These are phyloP conservation scores for Paramecium pentaurelia DNA, from an alignment of 73 alveolate species.

Conservation along the genomic window DNA sequence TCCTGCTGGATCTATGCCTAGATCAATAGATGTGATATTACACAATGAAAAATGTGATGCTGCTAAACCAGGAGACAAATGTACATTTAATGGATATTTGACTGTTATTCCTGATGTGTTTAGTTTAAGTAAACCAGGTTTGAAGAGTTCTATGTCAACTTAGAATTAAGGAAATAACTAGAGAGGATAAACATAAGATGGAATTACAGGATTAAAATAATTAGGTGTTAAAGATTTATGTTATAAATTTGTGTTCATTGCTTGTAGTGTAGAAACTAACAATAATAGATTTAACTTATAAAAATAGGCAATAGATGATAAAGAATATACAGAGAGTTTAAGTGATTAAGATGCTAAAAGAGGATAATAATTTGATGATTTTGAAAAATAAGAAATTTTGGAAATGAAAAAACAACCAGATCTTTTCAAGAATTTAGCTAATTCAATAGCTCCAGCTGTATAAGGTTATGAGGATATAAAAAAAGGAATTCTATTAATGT, in stretches of 20 bases:
- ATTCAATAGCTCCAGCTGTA: constrained; percentile 96
- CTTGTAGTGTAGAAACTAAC: constrained; percentile 78
- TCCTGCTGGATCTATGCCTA: constrained; percentile 99
- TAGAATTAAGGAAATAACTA: constrained; percentile 75
- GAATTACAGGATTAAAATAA: constrained; percentile 94
- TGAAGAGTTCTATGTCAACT: constrained; percentile 67
- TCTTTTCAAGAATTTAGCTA: constrained; percentile 86
- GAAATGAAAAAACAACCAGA: constrained; percentile 80
- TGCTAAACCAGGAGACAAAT: constrained; percentile 96
- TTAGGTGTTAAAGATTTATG: constrained; percentile 96
- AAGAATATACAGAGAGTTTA: constrained; percentile 59
- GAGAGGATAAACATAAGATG: constrained; percentile 84
- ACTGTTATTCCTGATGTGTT: constrained; percentile 98
- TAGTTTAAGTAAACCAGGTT: constrained; percentile 94
- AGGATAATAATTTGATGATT: constrained; percentile 65
- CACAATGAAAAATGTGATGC: constrained; percentile 91
- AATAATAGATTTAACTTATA: constrained; percentile 69
- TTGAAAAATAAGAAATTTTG: constrained; percentile 76
- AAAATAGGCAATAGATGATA: constrained; percentile 63
- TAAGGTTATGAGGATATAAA: constrained; percentile 97
- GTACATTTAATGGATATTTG: constrained; percentile 77
- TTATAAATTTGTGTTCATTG: constrained; percentile 96
- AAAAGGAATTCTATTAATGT: constrained; percentile 96
- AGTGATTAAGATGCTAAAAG: constrained; percentile 69
- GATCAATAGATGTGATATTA: constrained; percentile 95